Evolutionary conservation across 2,329 filamentous ascomycete genomes (phyloP), one percentile per base, ranked within the genome.

Genomic region (Thielaviopsis ethacetica): DNA sequence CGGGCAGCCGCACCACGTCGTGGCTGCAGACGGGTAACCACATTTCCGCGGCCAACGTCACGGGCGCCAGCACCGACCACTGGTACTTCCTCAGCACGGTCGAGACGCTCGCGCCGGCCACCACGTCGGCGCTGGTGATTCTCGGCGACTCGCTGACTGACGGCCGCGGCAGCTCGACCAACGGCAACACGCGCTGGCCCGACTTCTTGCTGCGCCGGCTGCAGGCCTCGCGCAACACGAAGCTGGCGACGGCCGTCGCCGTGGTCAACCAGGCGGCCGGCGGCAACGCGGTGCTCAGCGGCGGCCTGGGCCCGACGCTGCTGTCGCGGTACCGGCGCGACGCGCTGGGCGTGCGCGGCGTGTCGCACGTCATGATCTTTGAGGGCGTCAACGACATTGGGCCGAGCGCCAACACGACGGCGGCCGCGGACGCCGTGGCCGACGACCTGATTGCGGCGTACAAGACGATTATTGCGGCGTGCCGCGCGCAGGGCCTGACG

Each of bases 371-470:
- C 22, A 75, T 86, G 70, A 73, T 86, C 44, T 86, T 85, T 66
- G 80, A 84, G 67, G 83, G 83, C 21, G 81, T 86, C 27, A 85
- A 86, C 65, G 83, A 86, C 65, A 85, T 87, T 59, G 83, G 83
- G 3, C 71, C 68, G 1, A 76, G 73, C 0, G 69, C 70, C 1
- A 64, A 75, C 0, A 76, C 76, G 22, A 53, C 69, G 1, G 68
- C 66, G 0, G 72, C 74, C 0, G 82, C 84, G 64, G 67, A 68
- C 2, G 65, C 67, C 3, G 70, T 83, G 10, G 78, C 74, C 15
- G 73, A 76, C 57, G 65, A 69, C 2, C 69, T 86, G 2, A 77
- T 80, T 41, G 71, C 71, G n/a, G 79, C 80, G 0, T 86, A 79
- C 65, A 68, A 72, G 59, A 78, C 83, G 63, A 82, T 86, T 34